Evolutionary conservation across 1,284 basidiomycete genomes (phyloP), one percentile per base, ranked within the genome.

Genomic region (Malassezia sympodialis): DNA sequence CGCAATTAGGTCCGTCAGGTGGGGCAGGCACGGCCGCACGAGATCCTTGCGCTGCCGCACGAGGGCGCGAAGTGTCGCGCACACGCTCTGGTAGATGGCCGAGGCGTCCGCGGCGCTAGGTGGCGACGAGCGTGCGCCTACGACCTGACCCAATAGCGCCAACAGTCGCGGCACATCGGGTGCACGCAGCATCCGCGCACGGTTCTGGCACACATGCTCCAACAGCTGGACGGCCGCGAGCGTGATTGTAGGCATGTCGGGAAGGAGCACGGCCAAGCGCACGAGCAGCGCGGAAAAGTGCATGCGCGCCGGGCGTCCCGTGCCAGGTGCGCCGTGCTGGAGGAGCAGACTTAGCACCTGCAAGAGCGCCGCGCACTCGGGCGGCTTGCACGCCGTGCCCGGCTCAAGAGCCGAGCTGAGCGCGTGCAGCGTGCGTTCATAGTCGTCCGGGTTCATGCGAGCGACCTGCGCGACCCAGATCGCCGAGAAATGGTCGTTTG

Each of bases 11-110:
- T 53, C 35, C 0, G 60, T 60, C 0, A 68, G 35, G 3, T 65
- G 63, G 10, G 64, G 59, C 11, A 68, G 19, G 23, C 49, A 59
- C n/a, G 51, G 28, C 8, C 49, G 28, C 19, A 68, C 31, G n/a
- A 68, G 50, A 35, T 68, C 66, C 34, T 65, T 63, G 10, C 66
- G 51, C 24, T 65, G 42, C 8, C 64, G 59, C 37, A 68, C 51
- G 27, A 68, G 31, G 34, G 59, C 51, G 6, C 59, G 28, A 21
- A 68, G 40, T 2, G 49, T 47, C 12, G 45, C 53, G 5, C 66
- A 58, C 0, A 63, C 28, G 14, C 51, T 53, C 4, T 23, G 17
- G 23, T 62, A 68, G 19, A 68, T 23, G 30, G 42, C 11, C 2
- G 5, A 21, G 2, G 49, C 46, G n/a, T 42, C 28, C 26, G 23